phyloP scores from a whole-genome alignment of 2,329 filamentous ascomycete species.

The Colletotrichum eremochloae region DNA sequence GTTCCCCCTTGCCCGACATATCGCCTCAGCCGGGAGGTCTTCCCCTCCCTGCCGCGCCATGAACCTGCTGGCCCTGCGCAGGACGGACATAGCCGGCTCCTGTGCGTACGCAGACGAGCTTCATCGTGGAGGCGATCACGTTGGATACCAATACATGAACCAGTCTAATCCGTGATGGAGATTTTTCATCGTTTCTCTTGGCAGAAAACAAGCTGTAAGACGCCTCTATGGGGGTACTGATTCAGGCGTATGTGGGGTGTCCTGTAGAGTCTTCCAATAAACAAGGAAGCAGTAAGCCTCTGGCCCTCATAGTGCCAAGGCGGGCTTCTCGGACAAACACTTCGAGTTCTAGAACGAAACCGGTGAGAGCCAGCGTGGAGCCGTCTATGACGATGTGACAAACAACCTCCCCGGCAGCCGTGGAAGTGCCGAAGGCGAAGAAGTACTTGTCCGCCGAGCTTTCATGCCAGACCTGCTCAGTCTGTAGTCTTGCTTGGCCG shows the following conservation, averaged over 20 bases:
- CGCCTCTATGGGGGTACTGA: background rate
- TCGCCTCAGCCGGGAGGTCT: no score
- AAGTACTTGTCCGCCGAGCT: background rate
- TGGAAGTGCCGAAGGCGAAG: no score
- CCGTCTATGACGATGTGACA: background rate
- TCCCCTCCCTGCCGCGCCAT: background rate
- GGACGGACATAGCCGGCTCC: background rate
- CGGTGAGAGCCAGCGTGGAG: background rate
- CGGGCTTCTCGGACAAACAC: background rate
- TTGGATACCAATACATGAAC: background rate
- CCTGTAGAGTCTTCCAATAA: background rate
- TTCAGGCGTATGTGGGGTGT: background rate
- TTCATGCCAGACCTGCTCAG: background rate
- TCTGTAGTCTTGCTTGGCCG: background rate
- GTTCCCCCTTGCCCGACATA: background rate
- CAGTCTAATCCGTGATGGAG: background rate
- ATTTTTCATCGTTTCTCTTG: no score
- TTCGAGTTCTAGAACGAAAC: background rate
- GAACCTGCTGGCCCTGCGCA: background rate
- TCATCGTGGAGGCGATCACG: background rate
- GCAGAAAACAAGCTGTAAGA: background rate
- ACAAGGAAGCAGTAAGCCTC: background rate
- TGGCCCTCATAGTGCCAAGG: background rate
- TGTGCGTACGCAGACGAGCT: background rate
- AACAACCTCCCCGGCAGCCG: no score